phyloP scores from a whole-genome alignment of 2,329 filamentous ascomycete genomes.

The Penicillium digitatum region DNA sequence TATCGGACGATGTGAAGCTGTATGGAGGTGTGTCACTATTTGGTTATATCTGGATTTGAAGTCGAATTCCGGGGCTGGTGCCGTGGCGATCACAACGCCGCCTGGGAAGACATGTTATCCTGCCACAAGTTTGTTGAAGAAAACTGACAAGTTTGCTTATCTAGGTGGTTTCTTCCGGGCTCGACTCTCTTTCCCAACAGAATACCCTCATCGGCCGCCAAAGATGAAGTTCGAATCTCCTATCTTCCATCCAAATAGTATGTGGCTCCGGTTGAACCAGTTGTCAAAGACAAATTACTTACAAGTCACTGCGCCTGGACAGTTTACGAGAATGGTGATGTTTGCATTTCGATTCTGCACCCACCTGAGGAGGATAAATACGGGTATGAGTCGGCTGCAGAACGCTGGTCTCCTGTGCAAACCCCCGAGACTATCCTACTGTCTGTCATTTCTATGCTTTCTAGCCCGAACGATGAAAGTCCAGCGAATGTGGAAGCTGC shows the following conservation, averaged over 20 bases:
- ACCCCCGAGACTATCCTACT: slow-evolving; percentile 91
- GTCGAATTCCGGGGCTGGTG: not conserved
- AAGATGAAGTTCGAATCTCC: slow-evolving; percentile 81
- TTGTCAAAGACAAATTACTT: not conserved
- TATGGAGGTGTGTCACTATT: slow-evolving; percentile 68
- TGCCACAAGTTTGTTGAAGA: not conserved
- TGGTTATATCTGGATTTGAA: not conserved
- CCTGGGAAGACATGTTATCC: not conserved
- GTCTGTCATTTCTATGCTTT: slow-evolving; percentile 86
- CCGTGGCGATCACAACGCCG: not conserved
- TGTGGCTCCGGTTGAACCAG: slow-evolving; percentile 21
- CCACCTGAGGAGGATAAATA: slow-evolving; percentile 90
- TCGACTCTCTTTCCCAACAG: slow-evolving; percentile 72
- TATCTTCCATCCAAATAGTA: slow-evolving; percentile 89
- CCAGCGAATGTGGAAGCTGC: slow-evolving; percentile 95
- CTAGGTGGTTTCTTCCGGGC: slow-evolving; percentile 90
- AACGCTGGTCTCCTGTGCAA: slow-evolving; percentile 94
- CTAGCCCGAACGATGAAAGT: slow-evolving; percentile 90
- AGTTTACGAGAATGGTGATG: slow-evolving; percentile 79
- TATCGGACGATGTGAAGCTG: slow-evolving; percentile 86
- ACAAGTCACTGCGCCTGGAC: not conserved
- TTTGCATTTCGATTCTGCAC: slow-evolving; percentile 97
- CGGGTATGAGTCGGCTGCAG: slow-evolving; percentile 84
- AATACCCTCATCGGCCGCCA: slow-evolving; percentile 84
- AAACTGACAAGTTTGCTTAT: not conserved